Base-by-base conservation (phyloP, 768 basidiomycete genomes). In the Suillus hirtellus region DNA sequence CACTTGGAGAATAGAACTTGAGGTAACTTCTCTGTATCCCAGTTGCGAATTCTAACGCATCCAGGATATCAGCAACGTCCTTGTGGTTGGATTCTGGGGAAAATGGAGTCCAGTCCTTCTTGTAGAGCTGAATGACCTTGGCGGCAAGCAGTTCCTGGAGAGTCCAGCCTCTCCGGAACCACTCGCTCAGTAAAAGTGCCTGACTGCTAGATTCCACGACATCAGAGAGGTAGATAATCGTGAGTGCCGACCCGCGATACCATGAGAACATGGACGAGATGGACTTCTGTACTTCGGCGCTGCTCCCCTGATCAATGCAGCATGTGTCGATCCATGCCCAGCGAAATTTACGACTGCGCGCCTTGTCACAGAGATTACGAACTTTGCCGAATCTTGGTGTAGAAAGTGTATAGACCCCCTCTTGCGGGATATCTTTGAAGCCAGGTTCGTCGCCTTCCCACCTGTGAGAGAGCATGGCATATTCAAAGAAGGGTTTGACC, bases 211-310 rank as follows among this genome's bases (percentile, higher is more conserved):
- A 66, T 19, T 64, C 44, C 4, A 63, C 49, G 42, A 73, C 69
- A 17, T 73, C 72, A 31, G 50, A 17, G 9, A 75, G 66, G 59
- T 75, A 71, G n/a, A 71, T 68, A 34, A 75, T 64, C n/a, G 75
- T 76, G 38, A 76, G 60, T 2, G 64, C 62, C 0, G 75, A 73
- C 40, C 71, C 69, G 34, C 72, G 65, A 37, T 75, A 76, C 74
- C 74, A 75, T 15, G 31, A 66, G 31, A 76, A 76, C 75, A 76
- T 75, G 56, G 69, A 70, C n/a, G 68, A 67, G 50, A 75, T 71
- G 60, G 75, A 70, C 43, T 75, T 74, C 17, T 72, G 69, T 2
- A 75, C 65, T 50, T 75, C 73, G 14, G 70, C 71, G 21, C 70
- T 75, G 55, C 72, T 75, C 12, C 61, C 38, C 49, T 73, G 72